Base-by-base conservation (phyloP, 345 rosid genomes). In the Eucalyptus lansdowneana region DNA sequence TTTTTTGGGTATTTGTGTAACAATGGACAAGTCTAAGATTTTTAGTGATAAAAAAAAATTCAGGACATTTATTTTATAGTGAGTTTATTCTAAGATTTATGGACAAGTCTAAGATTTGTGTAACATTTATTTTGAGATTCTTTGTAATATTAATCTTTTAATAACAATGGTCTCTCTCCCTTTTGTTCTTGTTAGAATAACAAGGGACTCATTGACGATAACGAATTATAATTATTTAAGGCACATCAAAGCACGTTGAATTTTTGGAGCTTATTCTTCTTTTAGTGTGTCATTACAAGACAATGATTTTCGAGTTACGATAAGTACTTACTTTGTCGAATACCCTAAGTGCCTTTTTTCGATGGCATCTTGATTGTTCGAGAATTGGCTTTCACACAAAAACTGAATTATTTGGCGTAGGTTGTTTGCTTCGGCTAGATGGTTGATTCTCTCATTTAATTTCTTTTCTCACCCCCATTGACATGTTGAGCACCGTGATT, bases 281-380 rank as follows among this genome's bases (percentile, higher is more conserved):
- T 17, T 34, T 34, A 9, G 17, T 3, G 80, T 31, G 7, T 69
- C 11, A 0, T 2, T 17, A 69, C 12, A 5, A 19, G 25, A 69
- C 0, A 40, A 34, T 40, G 2, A 2, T 34, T 34, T 69, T 69
- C 2, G 2, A 34, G 44, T 5, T 9, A 17, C 4, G 4, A 17
- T 40, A 17, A 31, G 1, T 69, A 34, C 2, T 34, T 8, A 34
- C 44, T 69, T 34, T 10, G 4, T 69, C 2, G 3, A 17, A 9
- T 1, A 4, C 25, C 80, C 44, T 9, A 9, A 34, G 44, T 17
- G 80, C 80, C 44, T 17, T 69, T 34, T 69, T 34, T 34, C 12
- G 1, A 34, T 6, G 6, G 9, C 42, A 69, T 69, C 7, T 31
- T 34, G 11, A 34, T 69, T 31, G 5, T 34, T 34, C 11, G 2